Evolutionary conservation across 768 basidiomycete species (phyloP).

Genomic region (Galerina sulciceps): DNA sequence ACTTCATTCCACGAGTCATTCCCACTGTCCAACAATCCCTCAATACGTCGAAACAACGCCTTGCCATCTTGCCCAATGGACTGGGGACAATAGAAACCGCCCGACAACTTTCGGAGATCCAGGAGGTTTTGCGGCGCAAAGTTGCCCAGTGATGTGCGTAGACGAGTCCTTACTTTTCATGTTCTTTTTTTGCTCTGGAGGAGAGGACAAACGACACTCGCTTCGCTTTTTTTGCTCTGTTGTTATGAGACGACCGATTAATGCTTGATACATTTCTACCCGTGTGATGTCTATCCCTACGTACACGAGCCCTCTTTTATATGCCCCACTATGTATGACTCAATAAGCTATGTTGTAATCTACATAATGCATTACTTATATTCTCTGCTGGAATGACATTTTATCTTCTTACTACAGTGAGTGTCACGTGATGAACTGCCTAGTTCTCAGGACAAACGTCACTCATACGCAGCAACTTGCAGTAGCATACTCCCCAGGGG

Average conservation of each 20-base stretch:
- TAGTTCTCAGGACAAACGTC: too few relatives aligned
- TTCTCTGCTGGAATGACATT: not conserved
- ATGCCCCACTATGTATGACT: not conserved
- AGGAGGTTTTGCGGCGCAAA: constrained; percentile 68
- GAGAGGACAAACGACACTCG: not conserved
- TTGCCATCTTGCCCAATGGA: constrained; percentile 76
- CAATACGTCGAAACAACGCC: constrained; percentile 79
- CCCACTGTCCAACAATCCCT: constrained; percentile 79
- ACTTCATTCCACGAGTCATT: constrained; percentile 81
- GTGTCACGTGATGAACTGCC: constrained; percentile 4
- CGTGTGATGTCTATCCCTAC: not conserved
- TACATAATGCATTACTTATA: not conserved
- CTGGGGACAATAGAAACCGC: constrained; percentile 69
- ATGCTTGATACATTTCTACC: not conserved
- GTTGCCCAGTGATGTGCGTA: constrained; percentile 23
- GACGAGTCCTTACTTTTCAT: constrained; percentile 2
- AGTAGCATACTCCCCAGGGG: too few relatives aligned
- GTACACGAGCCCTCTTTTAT: not conserved
- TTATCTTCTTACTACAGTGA: not conserved
- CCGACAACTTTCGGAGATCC: constrained; percentile 73
- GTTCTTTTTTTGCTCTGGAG: not conserved
- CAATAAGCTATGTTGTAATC: constrained; percentile 8
- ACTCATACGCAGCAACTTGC: too few relatives aligned
- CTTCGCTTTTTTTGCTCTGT: not conserved
- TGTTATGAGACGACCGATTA: not conserved